These are phyloP conservation scores for Podosphaera aphanis DNA, from an alignment of 2,329 filamentous ascomycete genomes.

Conservation along the genomic window DNA sequence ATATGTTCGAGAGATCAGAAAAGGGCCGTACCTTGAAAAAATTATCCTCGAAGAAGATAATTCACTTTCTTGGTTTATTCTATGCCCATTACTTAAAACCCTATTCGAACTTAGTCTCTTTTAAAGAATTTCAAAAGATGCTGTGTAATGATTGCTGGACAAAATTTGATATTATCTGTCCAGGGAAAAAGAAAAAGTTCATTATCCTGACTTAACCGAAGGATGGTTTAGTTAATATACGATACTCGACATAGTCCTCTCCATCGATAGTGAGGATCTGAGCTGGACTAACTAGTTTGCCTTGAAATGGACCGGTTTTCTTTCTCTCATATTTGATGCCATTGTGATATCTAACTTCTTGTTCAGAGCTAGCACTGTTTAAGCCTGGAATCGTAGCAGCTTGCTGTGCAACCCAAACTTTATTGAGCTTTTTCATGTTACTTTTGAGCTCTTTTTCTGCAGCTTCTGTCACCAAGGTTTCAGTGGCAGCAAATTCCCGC, in stretches of 20 bases:
- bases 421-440: constrained; percentile 14
- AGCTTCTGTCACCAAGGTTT: constrained; percentile 9
- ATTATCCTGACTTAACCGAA: constrained; percentile 17
- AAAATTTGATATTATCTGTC: no score
- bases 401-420: constrained; percentile 14
- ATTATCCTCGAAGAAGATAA: no score
- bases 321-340: constrained; percentile 41
- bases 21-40: no score
- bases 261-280: constrained; percentile 40
- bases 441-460: constrained; percentile 12
- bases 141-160: no score
- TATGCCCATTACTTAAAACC: no score
- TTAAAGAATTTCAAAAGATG: no score
- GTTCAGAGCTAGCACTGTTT: constrained; percentile 18
- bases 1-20: no score
- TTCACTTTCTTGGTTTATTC: no score
- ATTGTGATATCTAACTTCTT: constrained; percentile 29
- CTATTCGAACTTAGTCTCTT: no score
- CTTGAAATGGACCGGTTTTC: constrained; percentile 33
- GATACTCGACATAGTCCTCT: constrained; percentile 43
- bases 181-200: no score
- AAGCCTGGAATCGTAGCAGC: constrained; percentile 4
- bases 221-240: constrained; percentile 37
- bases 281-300: constrained; percentile 38
- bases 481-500: constrained; percentile 11